Evolutionary conservation across 2,329 filamentous ascomycete genomes (phyloP).

Genomic region (Aureobasidium sp.): DNA sequence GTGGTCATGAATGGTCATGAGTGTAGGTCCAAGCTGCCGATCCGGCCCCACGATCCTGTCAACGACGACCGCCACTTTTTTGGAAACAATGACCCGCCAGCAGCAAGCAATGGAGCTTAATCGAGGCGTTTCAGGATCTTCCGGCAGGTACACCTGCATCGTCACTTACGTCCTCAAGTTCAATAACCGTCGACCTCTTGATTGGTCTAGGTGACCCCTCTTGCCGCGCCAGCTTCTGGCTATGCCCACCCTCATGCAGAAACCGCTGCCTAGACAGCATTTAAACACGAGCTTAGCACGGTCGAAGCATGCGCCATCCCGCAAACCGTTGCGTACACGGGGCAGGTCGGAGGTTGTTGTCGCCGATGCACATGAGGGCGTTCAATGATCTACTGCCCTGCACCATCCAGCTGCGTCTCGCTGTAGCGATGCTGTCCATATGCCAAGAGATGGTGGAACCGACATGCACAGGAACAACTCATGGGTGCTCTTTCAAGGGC

Average conservation of each 20-base stretch:
- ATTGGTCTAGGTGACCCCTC: background rate
- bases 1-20: background rate
- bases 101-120: slow-evolving; percentile 7
- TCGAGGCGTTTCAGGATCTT: slow-evolving; percentile 10
- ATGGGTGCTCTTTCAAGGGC: background rate
- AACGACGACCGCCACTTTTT: background rate
- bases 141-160: background rate
- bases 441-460: slow-evolving; percentile 6
- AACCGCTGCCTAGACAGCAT: slow-evolving; percentile 3
- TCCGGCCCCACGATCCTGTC: slow-evolving; percentile 11
- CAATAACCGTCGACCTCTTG: background rate
- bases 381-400: slow-evolving; percentile 9
- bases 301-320: background rate
- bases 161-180: background rate
- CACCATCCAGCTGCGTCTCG: background rate
- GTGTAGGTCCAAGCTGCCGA: slow-evolving; percentile 4
- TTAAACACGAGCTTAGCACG: background rate
- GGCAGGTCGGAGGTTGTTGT: background rate
- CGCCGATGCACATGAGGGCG: background rate
- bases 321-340: background rate
- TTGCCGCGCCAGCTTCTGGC: background rate
- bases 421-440: slow-evolving; percentile 1
- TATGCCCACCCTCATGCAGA: slow-evolving; percentile 3
- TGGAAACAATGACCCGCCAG: slow-evolving; percentile 5
- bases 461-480: slow-evolving; percentile 3